Evolutionary conservation across 768 basidiomycete species (phyloP).

Genomic region (Boletus vermiculosoides): DNA sequence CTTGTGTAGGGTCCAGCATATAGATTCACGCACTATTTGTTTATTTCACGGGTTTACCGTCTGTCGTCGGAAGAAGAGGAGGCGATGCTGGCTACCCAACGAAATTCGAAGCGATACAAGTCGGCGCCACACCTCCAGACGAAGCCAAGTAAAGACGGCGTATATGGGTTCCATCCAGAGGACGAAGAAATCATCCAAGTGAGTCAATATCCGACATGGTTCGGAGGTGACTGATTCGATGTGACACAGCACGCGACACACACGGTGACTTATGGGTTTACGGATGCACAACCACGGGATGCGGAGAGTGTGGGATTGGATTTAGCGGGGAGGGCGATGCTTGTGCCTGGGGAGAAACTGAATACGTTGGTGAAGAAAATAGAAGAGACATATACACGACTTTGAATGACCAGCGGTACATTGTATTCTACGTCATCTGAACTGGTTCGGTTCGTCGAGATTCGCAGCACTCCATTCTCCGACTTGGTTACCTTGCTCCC

Average conservation of each 20-base stretch:
- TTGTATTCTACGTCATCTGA: too few species aligned
- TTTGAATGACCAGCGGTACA: too few species aligned
- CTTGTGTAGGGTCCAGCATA: conserved; percentile 54
- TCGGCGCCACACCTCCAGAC: conserved; percentile 12
- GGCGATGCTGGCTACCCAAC: conserved; percentile 42
- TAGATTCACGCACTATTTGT: conserved; percentile 67
- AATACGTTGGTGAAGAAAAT: conserved; percentile 41
- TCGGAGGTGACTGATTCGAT: background rate
- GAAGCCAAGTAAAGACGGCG: conserved; percentile 41
- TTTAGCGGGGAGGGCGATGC: conserved; percentile 62
- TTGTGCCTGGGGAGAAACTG: conserved; percentile 49
- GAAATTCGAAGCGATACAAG: conserved; percentile 40
- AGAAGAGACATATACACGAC: conserved; percentile 28
- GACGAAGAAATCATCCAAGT: conserved; percentile 75
- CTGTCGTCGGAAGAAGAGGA: conserved; percentile 68
- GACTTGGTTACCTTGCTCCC: too few species aligned
- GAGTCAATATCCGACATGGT: background rate
- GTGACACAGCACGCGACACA: conserved; percentile 23
- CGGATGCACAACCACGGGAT: conserved; percentile 52
- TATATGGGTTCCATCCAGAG: conserved; percentile 83
- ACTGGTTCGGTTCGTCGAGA: background rate
- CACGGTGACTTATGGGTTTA: conserved; percentile 42
- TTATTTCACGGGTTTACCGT: conserved; percentile 78
- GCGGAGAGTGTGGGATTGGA: conserved; percentile 73
- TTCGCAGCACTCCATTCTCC: too few species aligned